These are phyloP conservation scores for Moniliophthora roreri DNA, from an alignment of 1,284 basidiomycete genomes.

Conservation along the genomic window DNA sequence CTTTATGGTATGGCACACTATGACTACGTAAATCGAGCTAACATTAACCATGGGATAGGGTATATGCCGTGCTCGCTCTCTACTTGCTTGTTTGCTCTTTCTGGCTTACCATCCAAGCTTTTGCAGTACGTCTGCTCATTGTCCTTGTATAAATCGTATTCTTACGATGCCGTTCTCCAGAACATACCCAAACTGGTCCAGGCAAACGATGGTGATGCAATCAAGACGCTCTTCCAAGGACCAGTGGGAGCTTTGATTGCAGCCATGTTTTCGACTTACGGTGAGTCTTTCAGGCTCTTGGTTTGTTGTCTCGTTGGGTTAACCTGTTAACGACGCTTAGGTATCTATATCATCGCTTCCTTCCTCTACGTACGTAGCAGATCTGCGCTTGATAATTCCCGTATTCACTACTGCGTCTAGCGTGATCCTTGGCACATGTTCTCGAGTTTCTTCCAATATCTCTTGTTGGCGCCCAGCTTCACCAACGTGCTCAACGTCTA, in stretches of 20 bases:
- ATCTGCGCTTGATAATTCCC: background rate
- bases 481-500: slow-evolving; percentile 96
- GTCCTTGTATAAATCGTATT: slow-evolving; percentile 2
- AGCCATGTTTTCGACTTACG: slow-evolving; percentile 87
- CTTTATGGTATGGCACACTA: slow-evolving; percentile 77
- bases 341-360: slow-evolving; percentile 82
- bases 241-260: slow-evolving; percentile 85
- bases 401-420: slow-evolving; percentile 36
- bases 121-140: slow-evolving; percentile 49
- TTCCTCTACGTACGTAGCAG: slow-evolving; percentile 89
- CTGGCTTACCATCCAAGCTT: slow-evolving; percentile 78
- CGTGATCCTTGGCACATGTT: slow-evolving; percentile 98
- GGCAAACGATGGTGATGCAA: slow-evolving; percentile 48
- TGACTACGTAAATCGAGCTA: too few relatives aligned
- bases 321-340: slow-evolving; percentile 28
- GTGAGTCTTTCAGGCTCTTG: too few relatives aligned
- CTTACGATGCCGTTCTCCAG: slow-evolving; percentile 32
- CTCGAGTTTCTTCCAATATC: slow-evolving; percentile 93
- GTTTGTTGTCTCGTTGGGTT: slow-evolving; percentile 1
- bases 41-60: slow-evolving; percentile 55
- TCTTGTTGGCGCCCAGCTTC: slow-evolving; percentile 88
- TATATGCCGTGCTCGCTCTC: slow-evolving; percentile 75
- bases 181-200: slow-evolving; percentile 52
- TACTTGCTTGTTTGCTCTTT: slow-evolving; percentile 87
- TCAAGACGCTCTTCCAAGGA: slow-evolving; percentile 65